Evolutionary conservation across 1,284 basidiomycete genomes (phyloP).

Genomic region (Ustilago cynodontis): DNA sequence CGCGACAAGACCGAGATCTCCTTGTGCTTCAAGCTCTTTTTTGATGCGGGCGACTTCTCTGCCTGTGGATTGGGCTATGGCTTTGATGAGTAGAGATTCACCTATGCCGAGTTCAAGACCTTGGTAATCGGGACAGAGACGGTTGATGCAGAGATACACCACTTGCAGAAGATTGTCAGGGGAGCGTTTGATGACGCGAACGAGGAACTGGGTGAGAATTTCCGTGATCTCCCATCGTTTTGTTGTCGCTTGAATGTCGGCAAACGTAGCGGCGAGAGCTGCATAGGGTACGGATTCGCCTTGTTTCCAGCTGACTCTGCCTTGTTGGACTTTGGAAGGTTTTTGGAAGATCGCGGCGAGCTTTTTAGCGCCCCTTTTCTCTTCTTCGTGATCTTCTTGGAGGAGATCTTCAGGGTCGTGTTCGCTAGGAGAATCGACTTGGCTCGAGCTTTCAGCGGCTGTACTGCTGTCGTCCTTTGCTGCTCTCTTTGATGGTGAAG

Average conservation of each 20-base stretch:
- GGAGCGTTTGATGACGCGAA: conserved; percentile 88
- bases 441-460: conserved; percentile 8
- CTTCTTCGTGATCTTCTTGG: conserved; percentile 47
- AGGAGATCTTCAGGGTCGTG: conserved; percentile 59
- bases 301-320: conserved; percentile 79
- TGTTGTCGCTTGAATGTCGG: conserved; percentile 91
- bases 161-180: conserved; percentile 82
- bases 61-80: conserved; percentile 94
- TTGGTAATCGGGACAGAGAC: conserved; percentile 95
- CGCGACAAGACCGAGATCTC: conserved; percentile 94
- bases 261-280: conserved; percentile 88
- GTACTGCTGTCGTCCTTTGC: conserved; percentile 19
- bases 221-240: conserved; percentile 94
- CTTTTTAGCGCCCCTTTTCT: conserved; percentile 53
- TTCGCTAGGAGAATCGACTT: conserved; percentile 56
- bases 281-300: conserved; percentile 92
- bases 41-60: conserved; percentile 85
- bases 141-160: conserved; percentile 96
- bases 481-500: conserved; percentile 28
- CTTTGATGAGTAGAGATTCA: conserved; percentile 92
- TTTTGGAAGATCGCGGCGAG: conserved; percentile 59
- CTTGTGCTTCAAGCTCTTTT: conserved; percentile 90
- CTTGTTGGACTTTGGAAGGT: conserved; percentile 77
- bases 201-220: conserved; percentile 86
- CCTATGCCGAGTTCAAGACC: conserved; percentile 97